Percentiles rank a stretch among this genome's conserved stretches.
Conservation (phyloP, 202 grass and related monocot species). For the Dendrocalamus latiflorus region DNA sequence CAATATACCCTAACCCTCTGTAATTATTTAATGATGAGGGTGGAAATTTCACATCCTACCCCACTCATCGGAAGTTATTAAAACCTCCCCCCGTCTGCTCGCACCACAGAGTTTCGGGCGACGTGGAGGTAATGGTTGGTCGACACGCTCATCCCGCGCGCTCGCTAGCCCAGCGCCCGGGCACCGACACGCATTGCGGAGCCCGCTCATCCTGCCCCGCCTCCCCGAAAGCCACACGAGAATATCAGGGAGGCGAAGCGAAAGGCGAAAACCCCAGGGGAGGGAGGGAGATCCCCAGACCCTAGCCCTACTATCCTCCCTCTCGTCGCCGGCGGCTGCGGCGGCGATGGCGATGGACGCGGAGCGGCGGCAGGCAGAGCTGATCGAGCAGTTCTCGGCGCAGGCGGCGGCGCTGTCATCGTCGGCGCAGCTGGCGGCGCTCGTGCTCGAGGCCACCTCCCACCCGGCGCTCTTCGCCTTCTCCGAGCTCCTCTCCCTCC, state of each 20-base stretch:
- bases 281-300: constrained; percentile 18
- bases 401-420: constrained; percentile 61
- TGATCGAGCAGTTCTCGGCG: constrained; percentile 84
- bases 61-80: too few species aligned
- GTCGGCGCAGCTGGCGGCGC: constrained; percentile 65
- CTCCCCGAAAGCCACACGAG: background rate
- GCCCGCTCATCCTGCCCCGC: too few species aligned
- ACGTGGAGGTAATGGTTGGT: too few species aligned
- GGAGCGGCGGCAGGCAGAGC: constrained; percentile 81
- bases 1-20: too few species aligned
- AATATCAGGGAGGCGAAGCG: background rate
- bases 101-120: too few species aligned
- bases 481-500: constrained; percentile 89
- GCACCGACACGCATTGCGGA: too few species aligned
- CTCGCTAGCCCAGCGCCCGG: too few species aligned
- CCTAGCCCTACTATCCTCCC: constrained; percentile 22
- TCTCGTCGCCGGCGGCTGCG: background rate
- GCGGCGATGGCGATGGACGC: constrained; percentile 57
- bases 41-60: too few species aligned
- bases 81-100: too few species aligned
- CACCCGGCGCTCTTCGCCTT: constrained; percentile 94
- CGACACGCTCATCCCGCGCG: too few species aligned
- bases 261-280: background rate
- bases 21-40: too few species aligned
- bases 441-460: constrained; percentile 86